Conservation (phyloP, 352 stramenopile genomes). For the Phytophthora sansomeana region DNA sequence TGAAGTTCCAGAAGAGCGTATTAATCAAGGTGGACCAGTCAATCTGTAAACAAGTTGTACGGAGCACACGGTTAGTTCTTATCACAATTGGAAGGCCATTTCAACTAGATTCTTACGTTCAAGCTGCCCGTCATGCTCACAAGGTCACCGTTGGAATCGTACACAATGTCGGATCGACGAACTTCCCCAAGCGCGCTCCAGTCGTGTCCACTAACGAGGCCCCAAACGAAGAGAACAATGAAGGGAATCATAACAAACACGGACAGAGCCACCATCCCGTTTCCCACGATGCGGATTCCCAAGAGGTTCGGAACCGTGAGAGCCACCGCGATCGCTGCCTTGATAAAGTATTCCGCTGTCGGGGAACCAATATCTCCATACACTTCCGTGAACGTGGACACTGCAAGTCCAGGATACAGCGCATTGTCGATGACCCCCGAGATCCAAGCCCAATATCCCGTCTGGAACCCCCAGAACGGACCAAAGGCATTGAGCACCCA, state of each 20-base stretch:
- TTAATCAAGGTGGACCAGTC: constrained; percentile 86
- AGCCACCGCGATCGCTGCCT: constrained; percentile 46
- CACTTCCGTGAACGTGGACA: constrained; percentile 52
- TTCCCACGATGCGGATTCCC: constrained; percentile 87
- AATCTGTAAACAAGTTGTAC: constrained; percentile 4
- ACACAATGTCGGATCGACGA: constrained; percentile 44
- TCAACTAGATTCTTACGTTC: constrained; percentile 11
- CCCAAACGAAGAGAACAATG: constrained; percentile 67
- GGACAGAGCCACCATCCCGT: constrained; percentile 76
- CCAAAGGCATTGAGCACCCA: constrained; percentile 94
- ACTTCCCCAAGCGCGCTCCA: constrained; percentile 50
- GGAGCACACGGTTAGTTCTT: too few species aligned
- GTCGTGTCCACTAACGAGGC: constrained; percentile 28
- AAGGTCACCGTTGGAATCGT: constrained; percentile 41
- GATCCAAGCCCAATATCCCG: constrained; percentile 88
- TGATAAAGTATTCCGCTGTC: constrained; percentile 50
- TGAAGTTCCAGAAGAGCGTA: constrained; percentile 97
- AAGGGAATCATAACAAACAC: constrained; percentile 93
- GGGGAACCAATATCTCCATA: constrained; percentile 40
- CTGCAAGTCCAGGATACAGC: constrained; percentile 89
- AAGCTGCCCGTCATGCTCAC: constrained; percentile 48
- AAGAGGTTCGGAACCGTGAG: constrained; percentile 56
- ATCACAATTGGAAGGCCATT: too few species aligned
- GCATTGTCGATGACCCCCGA: constrained; percentile 93
- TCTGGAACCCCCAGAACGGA: constrained; percentile 86